Evolutionary conservation across 169 alveolate genomes (phyloP), one percentile per base, ranked within the genome.

Genomic region (Miamiensis avidus): DNA sequence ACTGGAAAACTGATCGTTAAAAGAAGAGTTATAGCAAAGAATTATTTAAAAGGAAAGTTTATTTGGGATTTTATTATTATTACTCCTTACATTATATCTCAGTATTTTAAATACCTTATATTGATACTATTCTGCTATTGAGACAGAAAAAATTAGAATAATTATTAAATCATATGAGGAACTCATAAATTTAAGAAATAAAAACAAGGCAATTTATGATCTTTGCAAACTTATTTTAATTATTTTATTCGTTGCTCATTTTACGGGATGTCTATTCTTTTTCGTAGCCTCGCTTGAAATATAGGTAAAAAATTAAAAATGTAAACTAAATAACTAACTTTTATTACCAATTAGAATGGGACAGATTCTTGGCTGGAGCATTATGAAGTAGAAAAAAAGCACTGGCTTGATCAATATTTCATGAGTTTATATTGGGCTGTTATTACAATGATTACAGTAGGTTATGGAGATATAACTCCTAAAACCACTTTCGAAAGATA

Each of bases 391-490:
- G 4, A 49, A 49, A 20, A 49, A 4, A 4, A 49, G 69, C 69
- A 4, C 69, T 49, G 69, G 69, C 20, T 20, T 49, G 69, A 49
- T 49, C 20, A 49, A 49, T 49, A 49, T 49, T 49, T 49, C 20
- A 20, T 49, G 20, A 11, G 26, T 11, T 49, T 49, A 20, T 49
- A 49, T 49, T 49, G 69, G 69, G 69, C 69, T 11, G 69, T 79
- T 64, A 79, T 79, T 16, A 79, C 84, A 28, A 79, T 79, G 84
- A 79, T 79, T 64, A 79, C 84, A 79, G 84, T 79, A 34, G 84
- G 84, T 15, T 79, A 79, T 64, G 84, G 84, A 1, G 84, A 79
- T 64, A 79, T 79, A 34, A 64, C 75, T 34, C 84, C 84, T 28
- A 65, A n/a, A 29, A 79, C 75, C 28, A 65, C 75, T n/a, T 29